Evolutionary conservation across 225 moss, liverwort and hornwort species (phyloP).

Genomic region (Marchantia polymorpha): DNA sequence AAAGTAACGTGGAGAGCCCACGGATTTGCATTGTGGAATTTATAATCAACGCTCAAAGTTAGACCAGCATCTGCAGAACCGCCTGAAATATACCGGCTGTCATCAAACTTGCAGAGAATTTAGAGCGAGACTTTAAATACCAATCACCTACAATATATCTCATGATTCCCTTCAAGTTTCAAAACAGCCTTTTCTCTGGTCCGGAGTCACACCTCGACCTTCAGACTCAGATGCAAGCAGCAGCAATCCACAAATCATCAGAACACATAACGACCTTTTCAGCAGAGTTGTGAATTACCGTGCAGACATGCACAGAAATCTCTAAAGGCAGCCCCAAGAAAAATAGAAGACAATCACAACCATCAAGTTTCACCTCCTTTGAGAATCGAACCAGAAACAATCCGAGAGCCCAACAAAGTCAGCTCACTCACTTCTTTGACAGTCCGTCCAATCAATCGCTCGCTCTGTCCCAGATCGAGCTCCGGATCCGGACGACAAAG

Average conservation of each 20-base stretch:
- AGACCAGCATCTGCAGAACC: background rate
- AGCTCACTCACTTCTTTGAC: background rate
- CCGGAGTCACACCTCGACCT: too few relatives aligned
- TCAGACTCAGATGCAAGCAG: too few relatives aligned
- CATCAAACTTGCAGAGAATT: background rate
- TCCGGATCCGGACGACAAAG: background rate
- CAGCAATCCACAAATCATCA: too few relatives aligned
- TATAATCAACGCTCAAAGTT: background rate
- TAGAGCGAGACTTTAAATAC: background rate
- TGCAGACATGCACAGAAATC: too few relatives aligned
- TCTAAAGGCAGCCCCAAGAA: too few relatives aligned
- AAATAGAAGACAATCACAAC: background rate
- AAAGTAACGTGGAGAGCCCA: conserved; percentile 18
- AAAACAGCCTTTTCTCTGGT: background rate
- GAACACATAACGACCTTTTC: too few relatives aligned
- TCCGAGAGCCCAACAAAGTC: background rate
- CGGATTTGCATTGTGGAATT: conserved; percentile 31
- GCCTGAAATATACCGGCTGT: background rate
- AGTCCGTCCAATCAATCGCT: too few relatives aligned
- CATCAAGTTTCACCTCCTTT: background rate
- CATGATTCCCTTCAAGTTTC: background rate
- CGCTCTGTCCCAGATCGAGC: background rate
- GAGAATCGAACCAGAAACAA: background rate
- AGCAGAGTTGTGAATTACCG: too few relatives aligned
- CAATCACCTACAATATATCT: background rate